Evolutionary conservation across 169 alveolate genomes (phyloP).

Genomic region (Plasmodium fragile): DNA sequence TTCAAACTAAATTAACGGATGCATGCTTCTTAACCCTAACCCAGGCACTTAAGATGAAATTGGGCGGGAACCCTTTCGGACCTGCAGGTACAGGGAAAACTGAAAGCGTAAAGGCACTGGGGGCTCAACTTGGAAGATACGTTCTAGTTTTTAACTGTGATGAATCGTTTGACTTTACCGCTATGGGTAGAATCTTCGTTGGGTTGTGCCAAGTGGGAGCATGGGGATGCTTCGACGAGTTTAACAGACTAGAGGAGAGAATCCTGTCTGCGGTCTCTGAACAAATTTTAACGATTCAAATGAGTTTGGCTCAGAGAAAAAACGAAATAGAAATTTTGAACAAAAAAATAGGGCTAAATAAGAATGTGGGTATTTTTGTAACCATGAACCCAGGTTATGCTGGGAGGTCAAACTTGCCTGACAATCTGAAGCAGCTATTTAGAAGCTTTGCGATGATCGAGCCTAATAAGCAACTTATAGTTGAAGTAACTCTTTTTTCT

Average conservation of each 20-base stretch:
- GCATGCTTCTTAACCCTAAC: constrained; percentile 97
- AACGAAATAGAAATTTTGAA: constrained; percentile 88
- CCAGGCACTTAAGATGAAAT: constrained; percentile 96
- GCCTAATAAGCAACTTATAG: constrained; percentile 92
- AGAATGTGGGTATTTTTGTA: constrained; percentile 96
- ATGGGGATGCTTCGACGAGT: constrained; percentile 99
- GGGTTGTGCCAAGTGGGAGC: constrained; percentile 98
- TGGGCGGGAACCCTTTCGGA: constrained; percentile 99
- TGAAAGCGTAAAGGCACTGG: constrained; percentile 98
- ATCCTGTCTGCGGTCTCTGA: constrained; percentile 97
- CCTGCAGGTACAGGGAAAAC: constrained; percentile 99
- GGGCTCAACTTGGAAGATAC: constrained; percentile 95
- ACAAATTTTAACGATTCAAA: constrained; percentile 93
- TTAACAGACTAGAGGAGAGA: constrained; percentile 97
- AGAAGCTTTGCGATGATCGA: constrained; percentile 94
- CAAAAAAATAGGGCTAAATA: constrained; percentile 92
- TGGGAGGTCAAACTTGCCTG: constrained; percentile 98
- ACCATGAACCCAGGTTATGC: constrained; percentile 99
- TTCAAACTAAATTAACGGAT: constrained; percentile 99
- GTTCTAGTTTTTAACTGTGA: constrained; percentile 98
- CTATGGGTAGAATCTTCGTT: constrained; percentile 97
- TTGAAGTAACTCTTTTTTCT: constrained; percentile 95
- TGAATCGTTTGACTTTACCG: constrained; percentile 97
- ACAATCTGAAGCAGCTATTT: constrained; percentile 94
- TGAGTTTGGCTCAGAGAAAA: constrained; percentile 91